A percentile compares a stretch with the other conserved stretches of the same genome.
Conservation (phyloP, 2,329 filamentous ascomycete genomes). For the Alternaria consortialis region DNA sequence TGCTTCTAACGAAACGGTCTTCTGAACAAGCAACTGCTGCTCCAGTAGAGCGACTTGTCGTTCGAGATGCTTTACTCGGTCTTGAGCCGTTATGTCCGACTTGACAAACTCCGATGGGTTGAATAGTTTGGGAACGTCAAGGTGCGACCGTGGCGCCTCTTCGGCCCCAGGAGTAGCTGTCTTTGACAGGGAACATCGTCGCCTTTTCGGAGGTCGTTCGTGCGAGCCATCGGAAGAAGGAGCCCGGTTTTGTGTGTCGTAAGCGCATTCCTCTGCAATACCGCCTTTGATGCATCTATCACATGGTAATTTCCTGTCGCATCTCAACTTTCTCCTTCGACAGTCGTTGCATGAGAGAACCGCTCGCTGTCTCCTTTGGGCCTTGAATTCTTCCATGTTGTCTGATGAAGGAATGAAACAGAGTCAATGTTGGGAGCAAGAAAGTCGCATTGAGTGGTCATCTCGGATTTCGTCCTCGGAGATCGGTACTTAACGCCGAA, state of each 20-base stretch:
- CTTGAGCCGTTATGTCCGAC: slow-evolving; percentile 1
- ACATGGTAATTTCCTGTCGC: slow-evolving; percentile 53
- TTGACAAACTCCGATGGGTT: not conserved
- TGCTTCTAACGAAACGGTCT: not conserved
- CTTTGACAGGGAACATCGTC: too few species aligned
- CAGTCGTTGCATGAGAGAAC: slow-evolving; percentile 55
- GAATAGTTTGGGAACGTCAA: not conserved
- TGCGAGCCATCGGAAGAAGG: slow-evolving; percentile 7
- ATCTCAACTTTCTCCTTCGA: slow-evolving; percentile 54
- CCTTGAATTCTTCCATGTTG: not conserved
- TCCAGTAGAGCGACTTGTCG: not conserved
- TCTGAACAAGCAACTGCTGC: not conserved
- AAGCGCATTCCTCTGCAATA: slow-evolving; percentile 47
- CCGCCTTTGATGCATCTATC: slow-evolving; percentile 52
- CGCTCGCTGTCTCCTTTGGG: slow-evolving; percentile 34
- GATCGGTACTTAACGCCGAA: not conserved
- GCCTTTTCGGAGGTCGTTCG: too few species aligned
- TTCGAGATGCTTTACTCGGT: slow-evolving; percentile 17
- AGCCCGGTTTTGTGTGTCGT: slow-evolving; percentile 30
- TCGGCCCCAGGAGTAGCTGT: not conserved
- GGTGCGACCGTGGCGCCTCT: not conserved
- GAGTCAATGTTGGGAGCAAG: not conserved
- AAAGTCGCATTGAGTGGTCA: not conserved
- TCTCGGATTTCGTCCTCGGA: not conserved
- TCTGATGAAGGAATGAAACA: not conserved